phyloP scores from a whole-genome alignment of 768 basidiomycete species.

The Cubamyces sp. region DNA sequence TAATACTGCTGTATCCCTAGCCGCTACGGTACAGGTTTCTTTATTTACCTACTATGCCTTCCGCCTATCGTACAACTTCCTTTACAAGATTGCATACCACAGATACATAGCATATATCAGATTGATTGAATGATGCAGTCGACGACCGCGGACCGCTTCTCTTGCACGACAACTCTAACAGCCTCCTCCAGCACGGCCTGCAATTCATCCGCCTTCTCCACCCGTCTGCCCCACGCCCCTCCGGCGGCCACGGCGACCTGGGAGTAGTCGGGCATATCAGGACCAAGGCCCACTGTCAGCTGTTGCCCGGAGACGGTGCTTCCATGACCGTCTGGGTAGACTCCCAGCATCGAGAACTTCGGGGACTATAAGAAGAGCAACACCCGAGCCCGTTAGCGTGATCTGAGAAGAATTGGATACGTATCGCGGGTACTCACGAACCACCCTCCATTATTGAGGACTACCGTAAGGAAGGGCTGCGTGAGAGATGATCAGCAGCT shows the following conservation, averaged over 20 bases:
- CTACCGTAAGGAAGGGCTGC: constrained; percentile 70
- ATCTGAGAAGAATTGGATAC: not conserved
- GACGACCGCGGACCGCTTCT: constrained; percentile 65
- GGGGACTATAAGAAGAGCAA: constrained; percentile 47
- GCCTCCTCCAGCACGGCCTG: constrained; percentile 49
- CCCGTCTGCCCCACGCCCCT: constrained; percentile 63
- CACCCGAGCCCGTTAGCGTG: not conserved
- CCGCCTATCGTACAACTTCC: not conserved
- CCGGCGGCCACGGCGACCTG: constrained; percentile 70
- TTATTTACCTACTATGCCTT: not conserved
- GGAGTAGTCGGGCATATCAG: constrained; percentile 60
- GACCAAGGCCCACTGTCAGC: constrained; percentile 69
- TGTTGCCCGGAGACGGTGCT: constrained; percentile 44
- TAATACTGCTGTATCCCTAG: constrained; percentile 22
- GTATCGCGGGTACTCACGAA: constrained; percentile 42
- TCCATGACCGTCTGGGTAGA: constrained; percentile 64
- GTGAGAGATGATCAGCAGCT: not conserved
- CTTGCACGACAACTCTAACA: constrained; percentile 56
- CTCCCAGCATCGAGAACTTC: constrained; percentile 63
- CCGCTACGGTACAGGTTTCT: not conserved
- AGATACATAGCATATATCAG: not conserved
- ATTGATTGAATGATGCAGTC: constrained; percentile 51
- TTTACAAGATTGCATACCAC: not conserved
- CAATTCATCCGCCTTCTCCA: constrained; percentile 35
- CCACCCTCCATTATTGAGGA: constrained; percentile 78